Conservation (phyloP, 2,329 filamentous ascomycete species). For the Endocalyx cinctus region DNA sequence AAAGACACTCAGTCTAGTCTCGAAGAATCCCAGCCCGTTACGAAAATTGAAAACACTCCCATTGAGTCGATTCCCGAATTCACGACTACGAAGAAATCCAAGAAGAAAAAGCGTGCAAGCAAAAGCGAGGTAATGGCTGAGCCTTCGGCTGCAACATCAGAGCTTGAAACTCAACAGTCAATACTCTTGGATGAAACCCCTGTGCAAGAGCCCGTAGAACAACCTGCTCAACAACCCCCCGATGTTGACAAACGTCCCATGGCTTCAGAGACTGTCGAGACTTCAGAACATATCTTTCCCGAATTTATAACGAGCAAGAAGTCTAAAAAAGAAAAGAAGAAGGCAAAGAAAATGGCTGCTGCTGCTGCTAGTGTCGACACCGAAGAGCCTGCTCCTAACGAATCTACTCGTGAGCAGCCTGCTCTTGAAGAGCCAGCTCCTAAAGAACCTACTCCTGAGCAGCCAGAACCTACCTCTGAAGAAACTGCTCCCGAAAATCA, state of each 20-base stretch:
- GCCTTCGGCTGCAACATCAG: slow-evolving; percentile 12
- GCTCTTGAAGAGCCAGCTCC: too few relatives aligned
- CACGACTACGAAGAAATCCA: slow-evolving; percentile 8
- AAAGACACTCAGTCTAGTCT: too few relatives aligned
- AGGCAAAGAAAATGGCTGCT: slow-evolving; percentile 14
- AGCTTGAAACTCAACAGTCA: slow-evolving; percentile 12
- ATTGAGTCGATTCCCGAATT: too few relatives aligned
- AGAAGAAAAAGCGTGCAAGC: slow-evolving; percentile 10
- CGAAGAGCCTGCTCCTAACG: slow-evolving; percentile 4
- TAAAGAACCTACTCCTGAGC: too few relatives aligned
- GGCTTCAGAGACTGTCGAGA: slow-evolving; percentile 8
- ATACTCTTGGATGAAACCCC: slow-evolving; percentile 2
- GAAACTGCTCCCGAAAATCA: slow-evolving; percentile 1
- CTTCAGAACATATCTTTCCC: slow-evolving; percentile 9
- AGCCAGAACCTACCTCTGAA: too few relatives aligned
- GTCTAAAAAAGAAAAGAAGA: slow-evolving; percentile 31
- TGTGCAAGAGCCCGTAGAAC: slow-evolving; percentile 2
- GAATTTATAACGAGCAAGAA: slow-evolving; percentile 18
- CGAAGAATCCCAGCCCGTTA: too few relatives aligned
- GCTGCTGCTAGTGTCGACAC: background rate
- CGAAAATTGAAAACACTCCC: too few relatives aligned
- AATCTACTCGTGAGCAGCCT: too few relatives aligned
- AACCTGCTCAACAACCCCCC: slow-evolving; percentile 9
- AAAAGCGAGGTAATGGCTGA: slow-evolving; percentile 10
- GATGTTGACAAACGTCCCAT: slow-evolving; percentile 14